A percentile compares a stretch with the other conserved stretches of the same genome.
These are phyloP conservation scores for Pichia thaimueangensis DNA, from an alignment of 805 yeast genomes.

Conservation along the genomic window DNA sequence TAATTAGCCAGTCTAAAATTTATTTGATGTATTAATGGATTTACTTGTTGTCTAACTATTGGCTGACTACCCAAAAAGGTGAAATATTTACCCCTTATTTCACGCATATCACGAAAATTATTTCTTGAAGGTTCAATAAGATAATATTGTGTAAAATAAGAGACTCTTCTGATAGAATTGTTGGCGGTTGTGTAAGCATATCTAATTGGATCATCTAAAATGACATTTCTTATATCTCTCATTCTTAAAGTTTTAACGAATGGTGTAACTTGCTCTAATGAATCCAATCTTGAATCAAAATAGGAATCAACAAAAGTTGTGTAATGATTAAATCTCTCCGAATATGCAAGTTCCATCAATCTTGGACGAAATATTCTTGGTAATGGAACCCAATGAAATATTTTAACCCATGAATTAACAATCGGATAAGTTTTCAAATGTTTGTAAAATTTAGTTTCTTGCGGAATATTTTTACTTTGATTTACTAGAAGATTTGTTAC, in stretches of 20 bases:
- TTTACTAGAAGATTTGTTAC: too few relatives aligned
- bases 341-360: conserved; percentile 22
- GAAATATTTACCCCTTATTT: conserved; percentile 12
- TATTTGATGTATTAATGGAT: conserved; percentile 56
- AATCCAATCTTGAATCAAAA: conserved; percentile 44
- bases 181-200: neutral
- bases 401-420: conserved; percentile 30
- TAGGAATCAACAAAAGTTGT: conserved; percentile 37
- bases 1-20: conserved; percentile 46
- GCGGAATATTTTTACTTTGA: conserved; percentile 11
- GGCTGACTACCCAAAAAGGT: conserved; percentile 45
- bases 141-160: conserved; percentile 23
- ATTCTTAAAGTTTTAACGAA: conserved; percentile 48
- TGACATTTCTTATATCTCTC: conserved; percentile 38
- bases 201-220: conserved; percentile 41
- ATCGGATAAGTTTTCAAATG: conserved; percentile 46
- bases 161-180: conserved; percentile 10
- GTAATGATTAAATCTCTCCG: conserved; percentile 18
- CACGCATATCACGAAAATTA: conserved; percentile 42
- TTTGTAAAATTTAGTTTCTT: conserved; percentile 29
- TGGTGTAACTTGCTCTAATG: conserved; percentile 57
- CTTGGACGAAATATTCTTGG: conserved; percentile 24
- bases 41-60: conserved; percentile 52
- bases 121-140: conserved; percentile 44
- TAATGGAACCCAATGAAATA: conserved; percentile 21